phyloP scores from a whole-genome alignment of 345 rosid species.

The Geranium brycei region DNA sequence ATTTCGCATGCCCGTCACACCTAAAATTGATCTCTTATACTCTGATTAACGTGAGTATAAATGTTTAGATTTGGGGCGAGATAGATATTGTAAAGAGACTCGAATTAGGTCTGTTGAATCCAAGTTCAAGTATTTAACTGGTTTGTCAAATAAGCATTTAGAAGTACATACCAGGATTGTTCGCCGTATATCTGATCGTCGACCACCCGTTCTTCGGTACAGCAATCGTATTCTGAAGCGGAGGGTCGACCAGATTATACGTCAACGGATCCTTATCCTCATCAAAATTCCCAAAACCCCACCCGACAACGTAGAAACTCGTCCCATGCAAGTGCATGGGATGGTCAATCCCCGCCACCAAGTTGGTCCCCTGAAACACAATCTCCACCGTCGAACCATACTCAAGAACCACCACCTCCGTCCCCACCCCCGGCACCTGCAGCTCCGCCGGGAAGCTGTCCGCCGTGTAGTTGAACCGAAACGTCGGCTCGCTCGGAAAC shows the following conservation, averaged over 20 bases:
- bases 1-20: too few species aligned
- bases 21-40: too few species aligned
- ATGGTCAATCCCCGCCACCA: slow-evolving; percentile 15
- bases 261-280: slow-evolving; percentile 10
- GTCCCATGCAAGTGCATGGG: slow-evolving; percentile 26
- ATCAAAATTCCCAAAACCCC: slow-evolving; percentile 17
- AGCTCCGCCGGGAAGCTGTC: slow-evolving; percentile 9
- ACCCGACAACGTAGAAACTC: slow-evolving; percentile 21
- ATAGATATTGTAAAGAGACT: too few species aligned
- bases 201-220: slow-evolving; percentile 27
- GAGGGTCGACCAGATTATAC: slow-evolving; percentile 23
- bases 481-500: slow-evolving; percentile 15
- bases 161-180: slow-evolving; percentile 21
- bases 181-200: slow-evolving; percentile 20
- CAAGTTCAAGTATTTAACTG: too few species aligned
- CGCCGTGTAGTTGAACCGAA: slow-evolving; percentile 13
- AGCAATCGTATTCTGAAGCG: slow-evolving; percentile 14
- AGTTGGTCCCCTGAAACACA: slow-evolving; percentile 23
- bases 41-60: too few species aligned
- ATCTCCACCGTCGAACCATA: slow-evolving; percentile 15
- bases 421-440: slow-evolving; percentile 9
- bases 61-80: too few species aligned
- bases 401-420: slow-evolving; percentile 11
- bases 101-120: too few species aligned
- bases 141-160: not conserved